Evolutionary conservation across 495 filamentous ascomycete genomes (phyloP).

Genomic region (Aspergillus cristatus): DNA sequence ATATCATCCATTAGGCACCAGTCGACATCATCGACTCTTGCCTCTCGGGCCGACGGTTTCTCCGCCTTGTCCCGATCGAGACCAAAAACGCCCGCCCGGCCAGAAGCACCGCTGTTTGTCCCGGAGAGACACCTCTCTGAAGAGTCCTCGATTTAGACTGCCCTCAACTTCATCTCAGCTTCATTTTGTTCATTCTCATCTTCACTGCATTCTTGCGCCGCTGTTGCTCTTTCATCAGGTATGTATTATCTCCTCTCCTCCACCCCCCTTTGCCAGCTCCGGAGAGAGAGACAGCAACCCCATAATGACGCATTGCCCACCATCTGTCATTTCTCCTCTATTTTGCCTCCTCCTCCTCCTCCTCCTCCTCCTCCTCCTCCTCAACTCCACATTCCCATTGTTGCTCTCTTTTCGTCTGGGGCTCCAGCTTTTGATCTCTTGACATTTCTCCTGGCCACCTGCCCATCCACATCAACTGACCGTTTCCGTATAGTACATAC

Average conservation of each 20-base stretch:
- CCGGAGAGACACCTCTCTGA: no score
- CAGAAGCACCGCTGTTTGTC: no score
- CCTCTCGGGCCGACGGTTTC: conserved; percentile 12
- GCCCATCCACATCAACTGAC: background rate
- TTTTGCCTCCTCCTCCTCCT: conserved; percentile 5
- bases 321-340: conserved; percentile 7
- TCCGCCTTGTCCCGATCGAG: conserved; percentile 16
- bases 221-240: no score
- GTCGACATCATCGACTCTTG: background rate
- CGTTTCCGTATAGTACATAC: background rate
- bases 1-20: background rate
- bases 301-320: conserved; percentile 35
- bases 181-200: no score
- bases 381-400: conserved; percentile 12
- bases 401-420: background rate
- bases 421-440: no score
- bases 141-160: no score
- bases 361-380: conserved; percentile 9
- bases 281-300: conserved; percentile 12
- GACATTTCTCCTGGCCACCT: background rate
- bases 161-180: no score
- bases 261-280: background rate
- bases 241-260: background rate
- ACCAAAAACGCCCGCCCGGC: conserved; percentile 8
- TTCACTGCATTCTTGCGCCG: no score